Conservation (phyloP, 257 asterid genomes). For the Fraxinus quadrangulata region DNA sequence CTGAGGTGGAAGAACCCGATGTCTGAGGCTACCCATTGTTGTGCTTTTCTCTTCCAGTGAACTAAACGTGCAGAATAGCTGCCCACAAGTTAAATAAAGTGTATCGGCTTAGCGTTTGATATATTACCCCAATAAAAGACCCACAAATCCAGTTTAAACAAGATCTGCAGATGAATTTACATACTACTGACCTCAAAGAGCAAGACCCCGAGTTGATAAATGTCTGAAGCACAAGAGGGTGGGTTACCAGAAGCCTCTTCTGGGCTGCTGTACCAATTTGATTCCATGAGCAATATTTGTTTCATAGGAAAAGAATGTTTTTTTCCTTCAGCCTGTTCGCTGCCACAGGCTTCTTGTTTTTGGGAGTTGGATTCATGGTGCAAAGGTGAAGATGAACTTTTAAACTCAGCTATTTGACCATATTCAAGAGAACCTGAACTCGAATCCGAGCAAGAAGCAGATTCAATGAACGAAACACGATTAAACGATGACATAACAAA, state of each 20-base stretch:
- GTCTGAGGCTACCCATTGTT: slow-evolving; percentile 82
- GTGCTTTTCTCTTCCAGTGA: slow-evolving; percentile 73
- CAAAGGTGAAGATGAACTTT: slow-evolving; percentile 30
- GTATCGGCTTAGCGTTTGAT: slow-evolving; percentile 6
- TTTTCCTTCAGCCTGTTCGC: slow-evolving; percentile 32
- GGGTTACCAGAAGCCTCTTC: slow-evolving; percentile 45
- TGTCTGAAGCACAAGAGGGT: slow-evolving; percentile 41
- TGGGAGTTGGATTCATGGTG: slow-evolving; percentile 21
- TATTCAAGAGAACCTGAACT: slow-evolving; percentile 47
- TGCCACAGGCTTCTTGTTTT: neutral
- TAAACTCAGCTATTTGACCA: slow-evolving; percentile 36
- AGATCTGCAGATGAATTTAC: neutral
- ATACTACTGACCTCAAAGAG: slow-evolving; percentile 50
- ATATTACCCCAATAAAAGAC: neutral
- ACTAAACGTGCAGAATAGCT: slow-evolving; percentile 78
- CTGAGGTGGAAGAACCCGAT: slow-evolving; percentile 93
- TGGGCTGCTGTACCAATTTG: slow-evolving; percentile 52
- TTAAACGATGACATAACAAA: slow-evolving; percentile 49
- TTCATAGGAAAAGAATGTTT: slow-evolving; percentile 51
- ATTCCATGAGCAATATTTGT: slow-evolving; percentile 46
- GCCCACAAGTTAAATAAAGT: slow-evolving; percentile 33
- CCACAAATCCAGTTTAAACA: neutral
- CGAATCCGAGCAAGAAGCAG: slow-evolving; percentile 59
- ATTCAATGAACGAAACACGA: slow-evolving; percentile 55
- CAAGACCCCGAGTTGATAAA: slow-evolving; percentile 48